Base-by-base conservation (phyloP, 495 filamentous ascomycete species). In the Rostrohypoxylon terebratum region DNA sequence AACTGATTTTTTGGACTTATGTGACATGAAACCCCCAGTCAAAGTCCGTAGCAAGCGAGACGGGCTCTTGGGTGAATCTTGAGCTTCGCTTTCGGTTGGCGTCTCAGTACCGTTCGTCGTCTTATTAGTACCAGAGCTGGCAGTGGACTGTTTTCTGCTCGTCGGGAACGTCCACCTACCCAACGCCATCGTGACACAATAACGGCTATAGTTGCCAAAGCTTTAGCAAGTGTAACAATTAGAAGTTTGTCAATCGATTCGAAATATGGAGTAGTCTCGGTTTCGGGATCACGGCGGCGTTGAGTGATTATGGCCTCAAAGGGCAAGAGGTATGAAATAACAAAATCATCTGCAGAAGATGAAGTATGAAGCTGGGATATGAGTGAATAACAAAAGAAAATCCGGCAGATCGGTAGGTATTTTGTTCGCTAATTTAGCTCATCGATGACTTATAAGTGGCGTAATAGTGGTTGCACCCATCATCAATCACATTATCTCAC, bases 161-260 rank as follows among this genome's bases (percentile, higher is more conserved):
- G 63, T 59, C 6, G 66, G 63, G 45, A 70, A 74, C 4, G 63
- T 71, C 72, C 72, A 74, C 57, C 68, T 57, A 10, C 72, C 72
- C 28, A 74, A 31, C 2, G 66, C 67, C 72, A 71, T 74, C 38
- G n/a, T 66, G 57, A 38, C 59, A 34, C n/a, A 60, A 21, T 0
- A 47, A 55, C 23, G n/a, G 28, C 18, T 51, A 31, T 58, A 21
- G 8, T 18, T 55, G 25, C 23, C 28, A 4, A 51, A 38, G 28
- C 16, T 4, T 63, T 57, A 18, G 21, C 3, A 14, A 16, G 50
- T 65, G 40, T 65, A 20, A 45, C 28, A 16, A 16, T 13, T 40
- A 21, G 0, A 33, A 36, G 16, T 23, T 54, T 4, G 21, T 10
- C 11, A 36, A 4, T 18, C 21, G 40, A 57, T 23, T 44, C 13